Evolutionary conservation across 2,329 filamentous ascomycete genomes (phyloP).

Genomic region (Aaosphaeria arxii): DNA sequence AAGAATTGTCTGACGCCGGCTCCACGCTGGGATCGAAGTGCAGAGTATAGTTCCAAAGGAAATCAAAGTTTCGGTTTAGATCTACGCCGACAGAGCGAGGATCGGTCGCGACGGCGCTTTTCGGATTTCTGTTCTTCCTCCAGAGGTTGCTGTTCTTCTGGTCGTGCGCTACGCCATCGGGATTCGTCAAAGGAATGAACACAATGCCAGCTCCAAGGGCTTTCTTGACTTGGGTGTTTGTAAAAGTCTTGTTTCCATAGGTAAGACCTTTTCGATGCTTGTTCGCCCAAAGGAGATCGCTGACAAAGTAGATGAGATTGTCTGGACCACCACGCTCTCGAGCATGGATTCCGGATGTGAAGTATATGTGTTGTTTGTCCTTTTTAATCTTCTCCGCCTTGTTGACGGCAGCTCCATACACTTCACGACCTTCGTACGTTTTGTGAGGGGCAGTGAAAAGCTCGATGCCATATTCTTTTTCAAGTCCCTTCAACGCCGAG

Average conservation of each 20-base stretch:
- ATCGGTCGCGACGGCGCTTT: conserved; percentile 8
- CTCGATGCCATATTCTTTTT: conserved; percentile 39
- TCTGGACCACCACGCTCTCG: conserved; percentile 59
- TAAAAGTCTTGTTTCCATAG: conserved; percentile 53
- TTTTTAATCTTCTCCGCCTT: conserved; percentile 44
- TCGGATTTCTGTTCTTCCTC: conserved; percentile 42
- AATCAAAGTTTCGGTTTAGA: conserved; percentile 45
- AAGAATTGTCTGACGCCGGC: conserved; percentile 43
- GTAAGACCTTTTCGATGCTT: conserved; percentile 48
- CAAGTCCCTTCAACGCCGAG: conserved; percentile 44
- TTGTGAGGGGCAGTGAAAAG: conserved; percentile 44
- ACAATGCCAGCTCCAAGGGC: conserved; percentile 54
- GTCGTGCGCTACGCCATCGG: conserved; percentile 28
- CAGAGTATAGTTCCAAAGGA: conserved; percentile 54
- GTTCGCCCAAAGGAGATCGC: conserved; percentile 55
- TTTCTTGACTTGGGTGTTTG: conserved; percentile 50
- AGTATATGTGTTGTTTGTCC: conserved; percentile 48
- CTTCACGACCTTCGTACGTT: conserved; percentile 41
- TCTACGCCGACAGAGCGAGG: conserved; percentile 23
- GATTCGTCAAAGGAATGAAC: conserved; percentile 40
- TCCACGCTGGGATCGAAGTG: conserved; percentile 43
- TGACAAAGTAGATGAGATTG: conserved; percentile 56
- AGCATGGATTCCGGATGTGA: conserved; percentile 56
- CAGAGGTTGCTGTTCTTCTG: conserved; percentile 29
- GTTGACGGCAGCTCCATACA: conserved; percentile 40